These are phyloP conservation scores for Suhomyces pyralidae DNA, from an alignment of 805 yeast genomes.

Conservation along the genomic window DNA sequence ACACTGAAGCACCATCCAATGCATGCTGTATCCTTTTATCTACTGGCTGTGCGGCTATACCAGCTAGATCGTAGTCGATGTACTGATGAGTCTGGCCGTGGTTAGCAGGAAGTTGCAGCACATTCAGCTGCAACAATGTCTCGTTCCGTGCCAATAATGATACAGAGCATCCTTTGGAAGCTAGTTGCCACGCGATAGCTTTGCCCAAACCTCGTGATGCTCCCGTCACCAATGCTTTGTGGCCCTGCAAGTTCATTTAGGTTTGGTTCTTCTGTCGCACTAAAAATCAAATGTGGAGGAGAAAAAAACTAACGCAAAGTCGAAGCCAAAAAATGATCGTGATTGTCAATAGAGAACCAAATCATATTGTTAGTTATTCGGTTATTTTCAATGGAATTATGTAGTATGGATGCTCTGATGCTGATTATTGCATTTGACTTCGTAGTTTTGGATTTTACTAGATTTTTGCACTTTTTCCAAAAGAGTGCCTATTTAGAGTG, in stretches of 20 bases:
- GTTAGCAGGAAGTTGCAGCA: slow-evolving; percentile 7
- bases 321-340: not conserved
- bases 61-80: slow-evolving; percentile 31
- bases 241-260: slow-evolving; percentile 10
- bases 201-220: slow-evolving; percentile 69
- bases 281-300: not conserved
- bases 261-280: slow-evolving; percentile 24
- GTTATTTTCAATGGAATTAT: not conserved
- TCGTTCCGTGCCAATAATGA: slow-evolving; percentile 51
- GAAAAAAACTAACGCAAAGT: not conserved
- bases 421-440: not conserved
- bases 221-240: slow-evolving; percentile 60
- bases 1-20: slow-evolving; percentile 39
- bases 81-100: slow-evolving; percentile 26
- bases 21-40: slow-evolving; percentile 12
- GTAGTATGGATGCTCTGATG: not conserved
- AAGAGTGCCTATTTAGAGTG: too few relatives aligned
- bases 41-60: not conserved
- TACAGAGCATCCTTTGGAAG: slow-evolving; percentile 50
- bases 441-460: not conserved
- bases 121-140: slow-evolving; percentile 27
- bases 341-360: too few relatives aligned
- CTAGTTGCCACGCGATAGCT: slow-evolving; percentile 49
- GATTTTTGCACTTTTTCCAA: not conserved
- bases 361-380: not conserved